Evolutionary conservation across 2,329 filamentous ascomycete genomes (phyloP).

Genomic region (Fusarium fracticaudum): DNA sequence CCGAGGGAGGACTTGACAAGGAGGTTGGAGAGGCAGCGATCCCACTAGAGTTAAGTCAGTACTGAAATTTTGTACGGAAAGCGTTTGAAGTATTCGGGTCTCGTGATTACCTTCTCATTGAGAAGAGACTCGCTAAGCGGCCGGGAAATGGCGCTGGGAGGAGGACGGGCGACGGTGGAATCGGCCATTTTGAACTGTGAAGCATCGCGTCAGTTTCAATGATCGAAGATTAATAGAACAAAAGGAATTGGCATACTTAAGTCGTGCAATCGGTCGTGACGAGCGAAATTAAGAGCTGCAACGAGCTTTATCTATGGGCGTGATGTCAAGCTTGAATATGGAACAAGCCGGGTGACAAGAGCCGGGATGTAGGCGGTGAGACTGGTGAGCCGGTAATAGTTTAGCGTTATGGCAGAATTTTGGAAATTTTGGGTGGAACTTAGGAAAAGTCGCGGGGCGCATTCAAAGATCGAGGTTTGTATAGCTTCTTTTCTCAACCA

Average conservation of each 20-base stretch:
- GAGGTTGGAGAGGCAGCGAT: constrained; percentile 96
- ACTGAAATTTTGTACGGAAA: not conserved
- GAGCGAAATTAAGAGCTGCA: constrained; percentile 42
- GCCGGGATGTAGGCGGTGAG: constrained; percentile 57
- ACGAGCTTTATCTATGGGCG: constrained; percentile 43
- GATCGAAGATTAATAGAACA: not conserved
- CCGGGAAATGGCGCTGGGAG: constrained; percentile 74
- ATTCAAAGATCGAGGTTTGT: constrained; percentile 28
- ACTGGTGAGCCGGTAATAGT: constrained; percentile 28
- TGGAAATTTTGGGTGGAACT: constrained; percentile 52
- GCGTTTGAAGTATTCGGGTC: not conserved
- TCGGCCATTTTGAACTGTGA: constrained; percentile 61
- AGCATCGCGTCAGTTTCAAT: constrained; percentile 36
- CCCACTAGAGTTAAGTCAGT: constrained; percentile 74
- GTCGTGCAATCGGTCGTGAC: constrained; percentile 35
- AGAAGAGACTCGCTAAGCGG: constrained; percentile 97
- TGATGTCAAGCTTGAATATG: constrained; percentile 49
- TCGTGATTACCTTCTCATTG: constrained; percentile 88
- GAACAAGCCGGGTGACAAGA: constrained; percentile 52
- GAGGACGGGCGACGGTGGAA: constrained; percentile 57
- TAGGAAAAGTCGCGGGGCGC: constrained; percentile 41
- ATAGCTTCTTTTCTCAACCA: constrained; percentile 27
- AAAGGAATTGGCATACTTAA: constrained; percentile 39
- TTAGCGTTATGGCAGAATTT: constrained; percentile 56
- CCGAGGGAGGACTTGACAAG: constrained; percentile 96